Evolutionary conservation across 2,329 filamentous ascomycete genomes (phyloP), one percentile per base, ranked within the genome.

Genomic region (Arthrobotrys pseudoclavata): DNA sequence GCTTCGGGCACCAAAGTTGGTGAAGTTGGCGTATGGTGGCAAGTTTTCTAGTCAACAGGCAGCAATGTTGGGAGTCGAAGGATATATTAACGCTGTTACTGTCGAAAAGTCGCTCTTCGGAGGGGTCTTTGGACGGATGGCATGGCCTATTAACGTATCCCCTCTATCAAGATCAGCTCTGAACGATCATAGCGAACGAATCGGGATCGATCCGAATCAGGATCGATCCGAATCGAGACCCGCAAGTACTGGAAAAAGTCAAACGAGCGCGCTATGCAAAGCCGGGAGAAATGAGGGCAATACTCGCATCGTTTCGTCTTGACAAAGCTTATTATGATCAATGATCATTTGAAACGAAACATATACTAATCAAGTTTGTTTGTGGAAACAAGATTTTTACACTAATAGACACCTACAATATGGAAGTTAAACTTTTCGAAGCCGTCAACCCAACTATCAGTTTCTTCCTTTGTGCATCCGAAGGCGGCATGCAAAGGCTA

Each of bases 401-500:
- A 1, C 81, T 84, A 13, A 82, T 84, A 0, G 84, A 84, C 40
- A 72, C 69, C 4, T 82, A 82, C 72, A 83, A 82, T 79, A 83
- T 84, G 83, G 74, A 82, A 47, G 60, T 83, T 37, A 84, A 82
- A 3, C 72, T 84, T 1, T 84, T 84, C 22, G 80, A 84, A 45
- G 83, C 83, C 1, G 81, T 80, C 4, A 45, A 45, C 12, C 85
- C 85, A 0, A 86, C 86, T 0, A 81, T 84, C 1, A 84, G 83
- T 37, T 83, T 86, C 64, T 79, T 87, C 7, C 79, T 86, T n/a
- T 84, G 83, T n/a, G 86, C 84, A 6, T 80, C 80, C 0, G 86
- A 86, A 75, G 84, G 84, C 4, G 85, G 85, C 1, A 85, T 86
- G 84, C 85, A 86, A 70, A 82, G 86, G 6, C 84, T 84, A 2